Conservation (phyloP, 495 filamentous ascomycete genomes). For the Penicillium antarcticum region DNA sequence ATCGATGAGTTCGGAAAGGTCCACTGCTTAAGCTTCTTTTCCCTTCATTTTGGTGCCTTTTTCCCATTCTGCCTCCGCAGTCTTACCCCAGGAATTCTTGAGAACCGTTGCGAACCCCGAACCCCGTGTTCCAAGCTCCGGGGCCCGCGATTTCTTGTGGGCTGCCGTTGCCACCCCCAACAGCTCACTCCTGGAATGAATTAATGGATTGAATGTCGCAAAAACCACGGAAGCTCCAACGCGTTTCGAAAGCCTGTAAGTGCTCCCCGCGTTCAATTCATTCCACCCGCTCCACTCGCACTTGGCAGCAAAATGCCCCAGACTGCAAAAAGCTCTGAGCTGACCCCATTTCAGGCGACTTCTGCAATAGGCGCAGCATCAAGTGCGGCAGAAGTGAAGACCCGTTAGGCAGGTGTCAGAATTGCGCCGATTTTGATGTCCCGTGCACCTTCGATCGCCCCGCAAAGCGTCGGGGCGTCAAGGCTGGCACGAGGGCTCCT, state of each 20-base stretch:
- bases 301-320: neutral
- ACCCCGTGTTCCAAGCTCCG: slow-evolving; percentile 4
- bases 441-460: slow-evolving; percentile 71
- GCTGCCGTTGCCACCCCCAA: neutral
- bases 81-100: neutral
- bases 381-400: slow-evolving; percentile 24
- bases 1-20: neutral
- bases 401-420: slow-evolving; percentile 26
- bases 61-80: slow-evolving; percentile 10
- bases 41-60: slow-evolving; percentile 4
- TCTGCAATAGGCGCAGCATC: slow-evolving; percentile 32
- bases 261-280: slow-evolving; percentile 1
- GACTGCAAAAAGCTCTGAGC: slow-evolving; percentile 1
- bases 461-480: slow-evolving; percentile 62
- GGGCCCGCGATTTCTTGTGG: slow-evolving; percentile 6
- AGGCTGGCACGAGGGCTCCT: slow-evolving; percentile 18
- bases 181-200: slow-evolving; percentile 5
- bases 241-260: slow-evolving; percentile 32
- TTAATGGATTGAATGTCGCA: slow-evolving; percentile 26
- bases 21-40: neutral
- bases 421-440: slow-evolving; percentile 64
- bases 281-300: slow-evolving; percentile 13
- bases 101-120: slow-evolving; percentile 4
- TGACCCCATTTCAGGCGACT: slow-evolving; percentile 23
- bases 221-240: slow-evolving; percentile 32